A percentile compares a stretch with the other conserved stretches of the same genome.
Conservation (phyloP, 163 green algal species). For the Scenedesmus sp. region DNA sequence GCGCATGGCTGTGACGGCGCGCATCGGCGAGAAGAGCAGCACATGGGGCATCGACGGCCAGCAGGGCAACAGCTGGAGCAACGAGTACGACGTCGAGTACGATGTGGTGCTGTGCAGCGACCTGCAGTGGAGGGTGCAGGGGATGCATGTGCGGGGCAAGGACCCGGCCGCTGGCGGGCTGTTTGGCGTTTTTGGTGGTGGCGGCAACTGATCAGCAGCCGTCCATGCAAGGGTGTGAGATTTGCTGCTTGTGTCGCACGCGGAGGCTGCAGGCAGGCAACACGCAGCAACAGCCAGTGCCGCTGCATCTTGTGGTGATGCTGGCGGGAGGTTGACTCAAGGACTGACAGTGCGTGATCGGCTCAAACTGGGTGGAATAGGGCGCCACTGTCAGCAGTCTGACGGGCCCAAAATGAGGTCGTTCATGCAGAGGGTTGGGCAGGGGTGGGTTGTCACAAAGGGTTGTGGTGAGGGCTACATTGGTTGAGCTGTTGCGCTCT, state of each 20-base stretch:
- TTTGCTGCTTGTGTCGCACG: neutral
- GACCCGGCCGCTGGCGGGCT: constrained; percentile 25
- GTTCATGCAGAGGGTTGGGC: neutral
- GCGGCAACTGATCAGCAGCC: constrained; percentile 8
- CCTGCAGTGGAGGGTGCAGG: constrained; percentile 29
- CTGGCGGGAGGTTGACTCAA: neutral
- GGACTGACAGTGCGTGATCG: neutral
- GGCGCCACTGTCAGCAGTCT: neutral
- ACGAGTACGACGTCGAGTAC: constrained; percentile 56
- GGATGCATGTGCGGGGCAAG: constrained; percentile 31
- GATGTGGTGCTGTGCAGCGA: constrained; percentile 48
- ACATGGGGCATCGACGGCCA: constrained; percentile 51
- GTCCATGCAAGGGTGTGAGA: neutral
- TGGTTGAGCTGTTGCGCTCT: no score
- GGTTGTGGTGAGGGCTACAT: no score
- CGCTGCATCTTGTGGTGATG: neutral
- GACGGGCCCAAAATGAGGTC: neutral
- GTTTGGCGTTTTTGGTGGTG: constrained; percentile 8
- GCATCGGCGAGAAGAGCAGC: constrained; percentile 26
- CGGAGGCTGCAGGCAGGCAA: neutral
- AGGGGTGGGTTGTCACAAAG: no score
- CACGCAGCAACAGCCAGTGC: neutral
- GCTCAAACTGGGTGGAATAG: neutral
- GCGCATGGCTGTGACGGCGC: constrained; percentile 11
- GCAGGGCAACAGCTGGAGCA: constrained; percentile 45